Base-by-base conservation (phyloP, 768 basidiomycete species). In the Amanita muscaria region DNA sequence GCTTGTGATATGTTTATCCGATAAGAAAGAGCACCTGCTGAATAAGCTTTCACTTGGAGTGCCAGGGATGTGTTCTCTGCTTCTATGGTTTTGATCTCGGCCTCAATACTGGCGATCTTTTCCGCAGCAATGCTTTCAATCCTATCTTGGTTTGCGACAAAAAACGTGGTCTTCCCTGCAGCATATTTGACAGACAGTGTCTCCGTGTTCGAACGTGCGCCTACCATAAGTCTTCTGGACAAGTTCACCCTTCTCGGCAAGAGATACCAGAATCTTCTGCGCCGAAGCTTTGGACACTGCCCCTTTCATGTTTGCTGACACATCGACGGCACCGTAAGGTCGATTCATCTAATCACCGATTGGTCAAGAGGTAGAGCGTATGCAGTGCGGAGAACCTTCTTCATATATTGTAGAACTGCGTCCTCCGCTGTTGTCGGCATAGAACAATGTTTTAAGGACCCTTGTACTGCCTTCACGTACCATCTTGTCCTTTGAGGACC, bases 261-360 rank as follows among this genome's bases (percentile, higher is more conserved):
- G 73, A 1, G 79, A 65, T 2, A 76, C 64, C 11, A 94, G 70
- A 36, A 93, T 84, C 65, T 94, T 96, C 57, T 90, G 88, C 0
- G 82, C 80, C 2, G 80, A 70, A 2, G 88, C 65, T 59, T 96
- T 96, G 5, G 88, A 80, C 4, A 94, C 81, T 8, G 83, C 82
- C 40, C 88, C 88, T 62, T 93, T 93, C 23, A 96, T 66, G 63
- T 96, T 96, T 8, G 90, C 88, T 12, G 86, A 75, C 4, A 94
- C 81, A 59, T 96, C 91, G 27, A 92, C 90, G 49, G 88, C 89
- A 6, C 90, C 90, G 56, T 83, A 93, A 5, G 90, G 90, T n/a
- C 90, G 75, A 62, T 94, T 94, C 78, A 90, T 88, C 88, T 91
- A 55, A 42, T 44, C 40, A 39, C 49, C 27, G 37, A 14, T 42